Evolutionary conservation across 108 stramenopile genomes (phyloP).

Genomic region (Skeletonema grethae): DNA sequence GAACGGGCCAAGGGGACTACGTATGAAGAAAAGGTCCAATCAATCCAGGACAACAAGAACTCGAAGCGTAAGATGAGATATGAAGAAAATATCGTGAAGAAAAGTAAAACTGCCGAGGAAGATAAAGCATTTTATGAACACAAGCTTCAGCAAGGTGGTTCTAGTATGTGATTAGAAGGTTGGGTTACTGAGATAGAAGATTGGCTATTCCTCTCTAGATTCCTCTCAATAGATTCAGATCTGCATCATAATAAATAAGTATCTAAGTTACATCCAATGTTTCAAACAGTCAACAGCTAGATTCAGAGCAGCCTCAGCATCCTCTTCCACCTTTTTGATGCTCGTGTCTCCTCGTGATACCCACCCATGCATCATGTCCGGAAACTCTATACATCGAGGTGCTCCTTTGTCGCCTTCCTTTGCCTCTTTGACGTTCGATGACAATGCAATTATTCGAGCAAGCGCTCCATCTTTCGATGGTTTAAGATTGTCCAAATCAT

Average conservation of each 20-base stretch:
- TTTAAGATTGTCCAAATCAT: constrained; percentile 47
- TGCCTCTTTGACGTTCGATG: neutral
- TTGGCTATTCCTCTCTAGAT: no score
- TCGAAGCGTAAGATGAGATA: constrained; percentile 65
- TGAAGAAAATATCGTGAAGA: constrained; percentile 81
- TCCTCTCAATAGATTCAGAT: no score
- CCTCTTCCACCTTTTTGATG: constrained; percentile 18
- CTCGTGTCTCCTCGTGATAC: constrained; percentile 45
- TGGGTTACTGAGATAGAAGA: no score
- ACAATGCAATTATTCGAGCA: neutral
- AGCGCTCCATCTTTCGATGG: constrained; percentile 24
- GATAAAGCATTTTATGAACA: constrained; percentile 78
- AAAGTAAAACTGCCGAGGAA: constrained; percentile 79
- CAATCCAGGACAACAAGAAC: constrained; percentile 45
- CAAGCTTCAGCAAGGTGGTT: constrained; percentile 80
- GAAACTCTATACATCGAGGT: constrained; percentile 37
- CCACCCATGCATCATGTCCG: constrained; percentile 55
- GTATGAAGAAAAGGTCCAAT: constrained; percentile 88
- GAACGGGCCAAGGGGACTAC: constrained; percentile 75
- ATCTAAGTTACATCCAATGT: constrained; percentile 21
- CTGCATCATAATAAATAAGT: no score
- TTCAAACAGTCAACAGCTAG: constrained; percentile 25
- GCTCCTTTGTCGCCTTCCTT: neutral
- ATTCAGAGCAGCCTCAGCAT: constrained; percentile 31
- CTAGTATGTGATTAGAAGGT: constrained; percentile 42